phyloP scores from a whole-genome alignment of 345 rosid genomes.

The Eucalyptus cladocalyx region DNA sequence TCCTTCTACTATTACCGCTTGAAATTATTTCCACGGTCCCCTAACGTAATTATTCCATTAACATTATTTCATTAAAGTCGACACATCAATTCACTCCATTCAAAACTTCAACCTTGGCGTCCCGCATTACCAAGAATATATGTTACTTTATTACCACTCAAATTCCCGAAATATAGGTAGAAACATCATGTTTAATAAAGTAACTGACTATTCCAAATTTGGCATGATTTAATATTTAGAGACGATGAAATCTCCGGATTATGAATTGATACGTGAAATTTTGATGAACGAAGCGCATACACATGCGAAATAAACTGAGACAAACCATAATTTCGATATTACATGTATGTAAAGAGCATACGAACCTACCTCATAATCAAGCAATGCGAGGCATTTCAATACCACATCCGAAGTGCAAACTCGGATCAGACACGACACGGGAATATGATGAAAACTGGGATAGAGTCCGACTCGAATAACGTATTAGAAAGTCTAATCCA shows the following conservation, averaged over 20 bases:
- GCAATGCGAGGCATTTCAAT: fast-evolving
- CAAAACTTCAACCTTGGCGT: neutral
- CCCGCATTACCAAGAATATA: neutral
- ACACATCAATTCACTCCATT: neutral
- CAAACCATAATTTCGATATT: neutral
- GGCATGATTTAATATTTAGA: neutral
- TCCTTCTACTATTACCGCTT: neutral
- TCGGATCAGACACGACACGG: fast-evolving
- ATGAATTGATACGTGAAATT: neutral
- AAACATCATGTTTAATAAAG: fast-evolving
- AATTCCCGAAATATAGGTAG: neutral
- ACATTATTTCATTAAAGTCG: neutral
- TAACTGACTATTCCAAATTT: neutral
- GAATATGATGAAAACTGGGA: fast-evolving
- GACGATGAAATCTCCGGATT: fast-evolving
- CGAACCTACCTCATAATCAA: fast-evolving
- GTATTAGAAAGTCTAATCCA: too few relatives aligned
- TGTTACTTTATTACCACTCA: neutral
- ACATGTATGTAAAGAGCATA: neutral
- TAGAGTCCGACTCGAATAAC: fast-evolving
- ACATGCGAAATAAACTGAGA: fast-evolving
- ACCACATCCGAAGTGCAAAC: neutral
- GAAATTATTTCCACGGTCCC: neutral
- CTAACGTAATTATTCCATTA: neutral
- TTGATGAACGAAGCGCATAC: fast-evolving